Evolutionary conservation across 768 basidiomycete species (phyloP).

Genomic region (Tubosaeta sp.): DNA sequence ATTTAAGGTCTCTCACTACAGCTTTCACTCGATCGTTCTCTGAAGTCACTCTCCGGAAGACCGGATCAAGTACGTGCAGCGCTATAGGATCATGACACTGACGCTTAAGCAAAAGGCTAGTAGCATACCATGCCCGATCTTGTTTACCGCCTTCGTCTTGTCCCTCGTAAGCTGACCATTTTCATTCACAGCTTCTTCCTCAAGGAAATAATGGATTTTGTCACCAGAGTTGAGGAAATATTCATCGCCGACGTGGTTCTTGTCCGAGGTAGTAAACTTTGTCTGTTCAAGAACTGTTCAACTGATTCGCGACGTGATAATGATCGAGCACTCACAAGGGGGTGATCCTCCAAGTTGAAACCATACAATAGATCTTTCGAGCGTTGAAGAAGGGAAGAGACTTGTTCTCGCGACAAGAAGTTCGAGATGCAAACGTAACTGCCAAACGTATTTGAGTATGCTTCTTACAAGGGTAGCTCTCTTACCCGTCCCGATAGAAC

Average conservation of each 20-base stretch:
- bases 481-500: conserved; percentile 59
- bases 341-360: conserved; percentile 76
- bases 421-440: conserved; percentile 78
- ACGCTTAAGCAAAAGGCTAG: neutral
- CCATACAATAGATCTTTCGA: conserved; percentile 73
- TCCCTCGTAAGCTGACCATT: conserved; percentile 66
- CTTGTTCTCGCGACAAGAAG: conserved; percentile 63
- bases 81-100: conserved; percentile 37
- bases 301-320: neutral
- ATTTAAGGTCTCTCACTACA: conserved; percentile 73
- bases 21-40: conserved; percentile 68
- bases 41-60: conserved; percentile 74
- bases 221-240: conserved; percentile 92
- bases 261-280: conserved; percentile 77
- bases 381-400: conserved; percentile 58
- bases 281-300: conserved; percentile 47
- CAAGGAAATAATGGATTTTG: conserved; percentile 94
- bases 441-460: neutral
- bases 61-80: conserved; percentile 80
- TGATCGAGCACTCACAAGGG: conserved; percentile 50
- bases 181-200: conserved; percentile 75
- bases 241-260: conserved; percentile 81
- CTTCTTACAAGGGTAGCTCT: neutral
- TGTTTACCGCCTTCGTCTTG: conserved; percentile 84
- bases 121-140: conserved; percentile 79